phyloP scores from a whole-genome alignment of 345 rosid species.

The Murraya koenigii region DNA sequence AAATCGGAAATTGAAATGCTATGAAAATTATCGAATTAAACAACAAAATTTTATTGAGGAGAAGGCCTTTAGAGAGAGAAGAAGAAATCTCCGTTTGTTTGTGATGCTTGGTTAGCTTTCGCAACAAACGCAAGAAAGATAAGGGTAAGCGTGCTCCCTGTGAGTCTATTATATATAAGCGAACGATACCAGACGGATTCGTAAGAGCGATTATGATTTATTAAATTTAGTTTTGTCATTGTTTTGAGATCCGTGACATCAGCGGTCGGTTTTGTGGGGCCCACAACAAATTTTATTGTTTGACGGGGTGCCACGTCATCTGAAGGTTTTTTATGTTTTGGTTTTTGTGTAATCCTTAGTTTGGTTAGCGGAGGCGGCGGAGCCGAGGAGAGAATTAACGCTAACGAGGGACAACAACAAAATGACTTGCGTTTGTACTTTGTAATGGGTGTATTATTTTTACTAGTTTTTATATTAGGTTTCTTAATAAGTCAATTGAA shows the following conservation, averaged over 20 bases:
- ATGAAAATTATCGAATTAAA: not conserved
- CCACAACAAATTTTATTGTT: not conserved
- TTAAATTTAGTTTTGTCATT: constrained; percentile 15
- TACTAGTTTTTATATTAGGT: not conserved
- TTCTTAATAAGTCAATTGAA: not conserved
- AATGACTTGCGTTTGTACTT: too few relatives aligned
- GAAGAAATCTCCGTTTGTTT: not conserved
- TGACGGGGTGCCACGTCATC: constrained; percentile 3
- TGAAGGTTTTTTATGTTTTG: not conserved
- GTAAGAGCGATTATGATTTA: constrained; percentile 4
- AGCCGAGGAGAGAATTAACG: not conserved
- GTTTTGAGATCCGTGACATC: constrained; percentile 26
- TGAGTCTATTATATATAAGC: not conserved
- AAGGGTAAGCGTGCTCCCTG: not conserved
- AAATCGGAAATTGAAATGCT: not conserved
- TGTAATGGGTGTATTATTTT: not conserved
- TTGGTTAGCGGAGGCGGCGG: not conserved
- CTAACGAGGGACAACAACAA: not conserved
- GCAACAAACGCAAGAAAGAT: not conserved
- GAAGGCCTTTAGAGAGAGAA: not conserved
- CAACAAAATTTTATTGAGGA: not conserved
- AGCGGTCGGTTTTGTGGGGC: not conserved
- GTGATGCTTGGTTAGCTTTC: not conserved
- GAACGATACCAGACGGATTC: constrained; percentile 25
- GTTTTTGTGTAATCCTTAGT: not conserved